Evolutionary conservation across 176 grass and related monocot genomes (phyloP).

Genomic region (Hordeum vulgare): DNA sequence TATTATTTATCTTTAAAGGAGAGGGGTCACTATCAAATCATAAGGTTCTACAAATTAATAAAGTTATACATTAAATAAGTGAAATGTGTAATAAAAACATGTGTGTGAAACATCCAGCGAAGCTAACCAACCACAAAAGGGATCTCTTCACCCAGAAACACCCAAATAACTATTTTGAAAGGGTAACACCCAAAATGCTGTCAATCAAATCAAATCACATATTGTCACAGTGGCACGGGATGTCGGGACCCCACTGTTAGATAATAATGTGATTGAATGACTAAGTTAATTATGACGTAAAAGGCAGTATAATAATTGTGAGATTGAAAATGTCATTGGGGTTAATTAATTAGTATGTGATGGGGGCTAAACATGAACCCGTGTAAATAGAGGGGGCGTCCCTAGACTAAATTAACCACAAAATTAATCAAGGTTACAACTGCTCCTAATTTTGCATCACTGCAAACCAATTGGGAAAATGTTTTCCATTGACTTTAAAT

Average conservation of each 20-base stretch:
- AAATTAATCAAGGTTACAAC: background rate
- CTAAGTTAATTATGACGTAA: background rate
- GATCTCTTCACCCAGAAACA: background rate
- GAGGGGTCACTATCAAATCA: background rate
- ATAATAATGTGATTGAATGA: background rate
- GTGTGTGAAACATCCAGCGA: background rate
- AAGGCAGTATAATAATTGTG: background rate
- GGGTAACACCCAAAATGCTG: background rate
- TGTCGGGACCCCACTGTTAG: background rate
- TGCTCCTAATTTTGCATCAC: background rate
- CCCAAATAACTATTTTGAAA: background rate
- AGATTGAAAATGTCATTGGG: background rate
- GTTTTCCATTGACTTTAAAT: no score
- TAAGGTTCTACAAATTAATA: background rate
- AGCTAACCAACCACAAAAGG: background rate
- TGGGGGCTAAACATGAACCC: background rate
- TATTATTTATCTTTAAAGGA: background rate
- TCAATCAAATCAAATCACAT: background rate
- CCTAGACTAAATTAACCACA: background rate
- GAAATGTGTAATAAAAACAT: background rate
- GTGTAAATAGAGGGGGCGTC: no score
- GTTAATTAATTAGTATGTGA: background rate
- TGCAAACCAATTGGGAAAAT: background rate
- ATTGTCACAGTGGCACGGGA: background rate
- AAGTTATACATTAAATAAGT: constrained; percentile 2